Evolutionary conservation across 805 yeast species (phyloP), one percentile per base, ranked within the genome.

Genomic region (Teunomyces tritomae): DNA sequence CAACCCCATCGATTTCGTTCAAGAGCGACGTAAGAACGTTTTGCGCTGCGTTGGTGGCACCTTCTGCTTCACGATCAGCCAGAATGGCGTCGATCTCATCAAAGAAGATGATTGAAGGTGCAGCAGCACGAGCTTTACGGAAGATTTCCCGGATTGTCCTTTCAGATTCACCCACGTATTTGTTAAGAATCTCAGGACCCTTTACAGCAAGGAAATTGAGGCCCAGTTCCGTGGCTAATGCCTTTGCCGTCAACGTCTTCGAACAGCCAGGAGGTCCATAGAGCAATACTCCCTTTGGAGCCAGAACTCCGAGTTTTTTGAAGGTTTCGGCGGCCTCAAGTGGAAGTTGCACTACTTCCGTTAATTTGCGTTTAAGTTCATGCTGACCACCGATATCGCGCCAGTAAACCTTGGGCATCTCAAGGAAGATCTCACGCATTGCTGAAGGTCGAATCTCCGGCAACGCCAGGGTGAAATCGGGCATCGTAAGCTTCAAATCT

Each of bases 221-320:
- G 0, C 97, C 97, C 1, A 97, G 86, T 67, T 92, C 99, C 0
- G 96, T 87, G 0, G 98, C 98, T 28, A 92, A 70, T 0, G 97
- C 97, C 61, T 92, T 92, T 1, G 97, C 98, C 0, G 96, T 89
- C 51, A 92, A 68, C 0, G 99, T 92, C 59, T 92, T 92, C 8
- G 97, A 91, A 70, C 98, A 92, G 11, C 99, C 99, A 0, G 99
- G 98, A 0, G 99, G 99, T 0, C 99, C 99, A 65, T 94, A 94
- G 16, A 94, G 72, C 41, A 94, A 67, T 1, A 94, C 86, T 32
- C 99, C 99, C 55, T 89, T 87, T 3, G 99, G 99, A 0, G 98
- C 90, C 37, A 80, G 73, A 3, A 94, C 84, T 0, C 98, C 98
- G 10, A 94, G 73, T 36, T 78, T 72, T 14, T 73, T 73, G 63